Conservation (phyloP, 2,329 filamentous ascomycete species). For the Podosphaera fusca region DNA sequence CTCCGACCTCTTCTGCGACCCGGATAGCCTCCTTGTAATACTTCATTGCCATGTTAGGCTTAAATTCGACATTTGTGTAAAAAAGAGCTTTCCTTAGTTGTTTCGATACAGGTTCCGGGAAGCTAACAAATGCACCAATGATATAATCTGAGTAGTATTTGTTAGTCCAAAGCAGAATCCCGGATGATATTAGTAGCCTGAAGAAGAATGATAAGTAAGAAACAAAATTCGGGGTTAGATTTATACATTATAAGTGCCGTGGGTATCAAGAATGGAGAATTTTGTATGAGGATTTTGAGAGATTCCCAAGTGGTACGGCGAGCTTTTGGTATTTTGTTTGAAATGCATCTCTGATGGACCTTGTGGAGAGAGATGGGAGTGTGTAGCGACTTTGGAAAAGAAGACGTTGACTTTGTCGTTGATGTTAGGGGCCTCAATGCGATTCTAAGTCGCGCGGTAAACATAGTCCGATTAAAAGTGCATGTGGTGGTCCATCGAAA, state of each 20-base stretch:
- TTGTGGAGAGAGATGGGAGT: neutral
- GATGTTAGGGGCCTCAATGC: neutral
- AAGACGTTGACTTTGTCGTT: neutral
- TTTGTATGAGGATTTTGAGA: slow-evolving; percentile 3
- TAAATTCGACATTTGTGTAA: slow-evolving; percentile 55
- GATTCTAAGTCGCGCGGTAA: neutral
- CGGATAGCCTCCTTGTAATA: slow-evolving; percentile 64
- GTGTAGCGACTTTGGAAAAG: neutral
- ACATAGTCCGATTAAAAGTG: neutral
- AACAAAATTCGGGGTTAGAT: neutral
- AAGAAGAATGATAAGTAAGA: neutral
- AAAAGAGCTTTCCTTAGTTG: slow-evolving; percentile 68
- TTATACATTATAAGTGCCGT: neutral
- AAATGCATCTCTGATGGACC: neutral
- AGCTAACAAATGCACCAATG: slow-evolving; percentile 25
- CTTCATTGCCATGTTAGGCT: slow-evolving; percentile 55
- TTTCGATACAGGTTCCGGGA: slow-evolving; percentile 48
- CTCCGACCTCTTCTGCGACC: slow-evolving; percentile 44
- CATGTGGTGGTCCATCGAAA: too few relatives aligned
- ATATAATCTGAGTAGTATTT: slow-evolving; percentile 16
- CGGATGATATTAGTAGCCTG: neutral
- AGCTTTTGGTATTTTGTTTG: neutral
- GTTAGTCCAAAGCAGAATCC: slow-evolving; percentile 9
- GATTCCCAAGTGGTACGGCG: slow-evolving; percentile 2
- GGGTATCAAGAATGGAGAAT: neutral